Conservation (phyloP, 768 basidiomycete genomes). For the Mrakia gelida region DNA sequence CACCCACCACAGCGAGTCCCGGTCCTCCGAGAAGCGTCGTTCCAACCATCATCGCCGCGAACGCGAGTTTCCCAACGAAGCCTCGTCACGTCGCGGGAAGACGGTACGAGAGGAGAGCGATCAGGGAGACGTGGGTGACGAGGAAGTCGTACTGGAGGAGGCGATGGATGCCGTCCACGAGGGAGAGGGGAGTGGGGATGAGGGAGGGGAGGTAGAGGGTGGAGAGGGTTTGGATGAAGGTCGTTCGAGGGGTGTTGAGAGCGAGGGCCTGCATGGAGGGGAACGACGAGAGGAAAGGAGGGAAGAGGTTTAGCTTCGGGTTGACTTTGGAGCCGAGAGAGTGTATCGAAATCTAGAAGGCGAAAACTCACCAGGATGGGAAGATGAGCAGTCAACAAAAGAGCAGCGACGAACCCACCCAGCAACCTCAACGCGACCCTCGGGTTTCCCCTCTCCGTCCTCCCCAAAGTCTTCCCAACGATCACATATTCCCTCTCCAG, state of each 20-base stretch:
- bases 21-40: not conserved
- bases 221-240: not conserved
- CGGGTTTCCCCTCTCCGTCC: not conserved
- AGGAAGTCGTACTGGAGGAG: not conserved
- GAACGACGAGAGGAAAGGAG: not conserved
- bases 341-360: too few relatives aligned
- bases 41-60: not conserved
- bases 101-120: not conserved
- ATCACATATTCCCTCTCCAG: not conserved
- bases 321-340: too few relatives aligned
- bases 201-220: not conserved
- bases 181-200: not conserved
- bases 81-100: not conserved
- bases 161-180: not conserved
- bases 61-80: not conserved
- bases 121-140: not conserved
- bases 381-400: not conserved
- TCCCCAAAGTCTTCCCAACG: not conserved
- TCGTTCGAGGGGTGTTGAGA: not conserved
- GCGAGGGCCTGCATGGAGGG: not conserved
- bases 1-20: not conserved
- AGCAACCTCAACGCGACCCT: not conserved
- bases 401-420: not conserved
- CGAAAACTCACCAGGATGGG: not conserved
- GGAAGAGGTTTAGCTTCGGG: not conserved